phyloP scores from a whole-genome alignment of 108 stramenopile species.

The Pseudonitzschia multiseries region DNA sequence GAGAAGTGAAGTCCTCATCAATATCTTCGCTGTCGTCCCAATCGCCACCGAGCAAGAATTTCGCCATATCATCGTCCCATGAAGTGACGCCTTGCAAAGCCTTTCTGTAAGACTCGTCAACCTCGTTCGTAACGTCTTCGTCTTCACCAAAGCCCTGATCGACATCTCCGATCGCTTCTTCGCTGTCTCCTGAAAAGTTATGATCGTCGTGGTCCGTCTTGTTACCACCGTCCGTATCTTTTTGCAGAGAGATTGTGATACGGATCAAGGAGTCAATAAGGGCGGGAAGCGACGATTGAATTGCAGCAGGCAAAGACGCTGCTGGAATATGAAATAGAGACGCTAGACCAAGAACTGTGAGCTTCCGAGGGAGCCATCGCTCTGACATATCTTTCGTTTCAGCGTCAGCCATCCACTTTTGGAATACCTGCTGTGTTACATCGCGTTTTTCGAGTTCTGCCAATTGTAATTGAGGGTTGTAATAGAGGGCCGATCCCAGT shows the following conservation, averaged over 20 bases:
- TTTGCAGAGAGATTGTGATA: slow-evolving; percentile 66
- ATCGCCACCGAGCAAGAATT: slow-evolving; percentile 81
- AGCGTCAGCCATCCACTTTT: slow-evolving; percentile 77
- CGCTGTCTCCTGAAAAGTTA: slow-evolving; percentile 33
- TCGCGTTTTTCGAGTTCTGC: slow-evolving; percentile 86
- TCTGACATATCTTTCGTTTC: slow-evolving; percentile 52
- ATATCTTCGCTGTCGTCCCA: slow-evolving; percentile 83
- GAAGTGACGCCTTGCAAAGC: slow-evolving; percentile 72
- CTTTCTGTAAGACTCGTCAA: slow-evolving; percentile 81
- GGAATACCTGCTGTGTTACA: slow-evolving; percentile 79
- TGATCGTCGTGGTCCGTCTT: slow-evolving; percentile 54
- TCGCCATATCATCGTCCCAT: slow-evolving; percentile 77
- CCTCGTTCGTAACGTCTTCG: slow-evolving; percentile 81
- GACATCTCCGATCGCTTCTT: slow-evolving; percentile 52
- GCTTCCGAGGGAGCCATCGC: slow-evolving; percentile 71
- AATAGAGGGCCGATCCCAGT: slow-evolving; percentile 83
- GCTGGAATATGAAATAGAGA: slow-evolving; percentile 69
- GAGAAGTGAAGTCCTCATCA: slow-evolving; percentile 84
- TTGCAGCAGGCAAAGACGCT: slow-evolving; percentile 60
- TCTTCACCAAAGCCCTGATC: slow-evolving; percentile 84
- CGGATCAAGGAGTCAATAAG: slow-evolving; percentile 64
- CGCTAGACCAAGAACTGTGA: slow-evolving; percentile 77
- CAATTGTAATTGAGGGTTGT: slow-evolving; percentile 84
- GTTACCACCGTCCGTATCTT: slow-evolving; percentile 62
- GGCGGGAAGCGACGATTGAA: slow-evolving; percentile 58